Conservation (phyloP, 108 stramenopile species). For the Nitzschia palea region DNA sequence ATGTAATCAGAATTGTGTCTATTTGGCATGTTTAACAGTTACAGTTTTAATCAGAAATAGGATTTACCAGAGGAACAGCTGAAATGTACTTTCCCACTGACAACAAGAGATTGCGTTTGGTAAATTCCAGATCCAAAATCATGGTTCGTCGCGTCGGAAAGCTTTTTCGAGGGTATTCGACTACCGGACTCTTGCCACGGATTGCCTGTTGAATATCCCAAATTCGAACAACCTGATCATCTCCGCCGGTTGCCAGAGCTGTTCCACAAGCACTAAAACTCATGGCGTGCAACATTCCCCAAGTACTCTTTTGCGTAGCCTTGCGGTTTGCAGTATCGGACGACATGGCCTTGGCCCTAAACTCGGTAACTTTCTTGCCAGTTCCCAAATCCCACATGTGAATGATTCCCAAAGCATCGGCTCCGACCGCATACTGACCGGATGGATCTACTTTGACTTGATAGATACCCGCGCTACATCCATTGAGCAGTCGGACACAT, state of each 20-base stretch:
- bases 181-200: conserved; percentile 1
- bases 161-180: conserved; percentile 29
- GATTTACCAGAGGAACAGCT: conserved; percentile 2
- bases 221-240: conserved; percentile 75
- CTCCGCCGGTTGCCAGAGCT: conserved; percentile 78
- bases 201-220: conserved; percentile 72
- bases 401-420: conserved; percentile 69
- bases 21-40: too few species aligned
- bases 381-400: conserved; percentile 85
- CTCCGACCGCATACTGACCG: conserved; percentile 70
- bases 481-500: conserved; percentile 87
- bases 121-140: conserved; percentile 78
- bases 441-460: conserved; percentile 69
- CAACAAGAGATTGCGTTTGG: conserved; percentile 78
- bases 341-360: conserved; percentile 34
- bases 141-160: conserved; percentile 46
- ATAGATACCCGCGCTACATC: conserved; percentile 73
- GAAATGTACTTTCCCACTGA: conserved; percentile 74
- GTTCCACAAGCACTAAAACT: conserved; percentile 79
- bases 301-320: conserved; percentile 13
- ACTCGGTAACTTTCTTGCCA: conserved; percentile 76
- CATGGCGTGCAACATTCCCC: conserved; percentile 58
- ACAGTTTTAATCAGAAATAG: conserved; percentile 1
- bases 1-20: too few species aligned
- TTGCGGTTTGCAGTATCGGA: conserved; percentile 5